Conservation (phyloP, 305 asterid species). For the Solanum hybrid region DNA sequence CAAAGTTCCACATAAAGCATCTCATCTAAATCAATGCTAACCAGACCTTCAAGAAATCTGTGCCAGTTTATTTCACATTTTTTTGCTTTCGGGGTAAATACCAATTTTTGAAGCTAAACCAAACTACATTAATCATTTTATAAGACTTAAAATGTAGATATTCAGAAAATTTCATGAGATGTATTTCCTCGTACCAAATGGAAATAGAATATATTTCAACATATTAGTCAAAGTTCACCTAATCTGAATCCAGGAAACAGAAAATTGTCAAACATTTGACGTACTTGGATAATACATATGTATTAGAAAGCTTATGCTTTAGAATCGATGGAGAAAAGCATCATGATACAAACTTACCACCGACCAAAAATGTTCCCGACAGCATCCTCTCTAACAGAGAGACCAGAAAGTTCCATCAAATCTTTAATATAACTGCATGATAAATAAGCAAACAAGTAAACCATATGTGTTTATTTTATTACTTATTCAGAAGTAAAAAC, state of each 20-base stretch:
- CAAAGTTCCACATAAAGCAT: background rate
- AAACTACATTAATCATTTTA: background rate
- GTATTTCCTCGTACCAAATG: background rate
- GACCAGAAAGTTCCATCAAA: conserved; percentile 68
- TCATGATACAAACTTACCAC: conserved; percentile 43
- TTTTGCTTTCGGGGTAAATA: background rate
- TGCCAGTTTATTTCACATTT: background rate
- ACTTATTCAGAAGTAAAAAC: background rate
- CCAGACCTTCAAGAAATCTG: background rate
- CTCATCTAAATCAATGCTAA: background rate
- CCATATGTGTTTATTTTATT: background rate
- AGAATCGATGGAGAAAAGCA: background rate
- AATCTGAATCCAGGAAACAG: background rate
- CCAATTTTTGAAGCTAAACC: background rate
- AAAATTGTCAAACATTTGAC: background rate
- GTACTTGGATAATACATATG: background rate
- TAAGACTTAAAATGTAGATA: background rate
- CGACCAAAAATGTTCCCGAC: conserved; percentile 91
- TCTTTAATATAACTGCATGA: conserved; percentile 61
- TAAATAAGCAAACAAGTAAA: background rate
- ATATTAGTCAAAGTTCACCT: background rate
- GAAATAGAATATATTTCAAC: background rate
- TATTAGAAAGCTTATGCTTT: background rate
- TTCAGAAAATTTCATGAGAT: background rate
- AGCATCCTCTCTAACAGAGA: conserved; percentile 77